These are phyloP conservation scores for Penicillium digitatum DNA, from an alignment of 2,329 filamentous ascomycete species.

Conservation along the genomic window DNA sequence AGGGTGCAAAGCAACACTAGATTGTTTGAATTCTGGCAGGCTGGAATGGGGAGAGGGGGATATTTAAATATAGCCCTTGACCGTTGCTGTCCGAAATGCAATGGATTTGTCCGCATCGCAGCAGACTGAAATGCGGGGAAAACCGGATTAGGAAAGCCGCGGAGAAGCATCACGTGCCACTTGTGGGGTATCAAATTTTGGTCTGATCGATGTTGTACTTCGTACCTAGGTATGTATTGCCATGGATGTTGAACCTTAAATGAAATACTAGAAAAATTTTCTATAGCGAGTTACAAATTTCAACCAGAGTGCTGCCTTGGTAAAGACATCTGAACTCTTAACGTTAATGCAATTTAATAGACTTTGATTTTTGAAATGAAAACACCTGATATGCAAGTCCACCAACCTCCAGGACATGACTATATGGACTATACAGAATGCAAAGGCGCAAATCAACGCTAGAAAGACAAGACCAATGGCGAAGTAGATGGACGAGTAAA, in stretches of 20 bases:
- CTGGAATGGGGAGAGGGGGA: neutral
- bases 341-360: neutral
- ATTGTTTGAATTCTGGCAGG: neutral
- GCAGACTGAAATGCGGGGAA: slow-evolving; percentile 9
- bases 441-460: neutral
- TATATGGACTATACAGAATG: slow-evolving; percentile 4
- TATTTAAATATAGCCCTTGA: slow-evolving; percentile 9
- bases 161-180: slow-evolving; percentile 16
- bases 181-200: neutral
- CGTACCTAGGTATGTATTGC: neutral
- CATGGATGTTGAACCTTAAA: neutral
- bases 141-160: slow-evolving; percentile 1
- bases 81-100: slow-evolving; percentile 17
- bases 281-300: neutral
- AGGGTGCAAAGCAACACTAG: neutral
- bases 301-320: neutral
- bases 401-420: neutral
- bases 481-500: slow-evolving; percentile 7
- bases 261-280: neutral
- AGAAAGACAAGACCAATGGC: neutral
- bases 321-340: neutral
- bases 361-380: neutral
- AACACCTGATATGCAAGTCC: slow-evolving; percentile 1
- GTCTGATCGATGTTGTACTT: too few species aligned
- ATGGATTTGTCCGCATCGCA: neutral